Base-by-base conservation (phyloP, 1,284 basidiomycete species). In the Rhodotorula sp. region DNA sequence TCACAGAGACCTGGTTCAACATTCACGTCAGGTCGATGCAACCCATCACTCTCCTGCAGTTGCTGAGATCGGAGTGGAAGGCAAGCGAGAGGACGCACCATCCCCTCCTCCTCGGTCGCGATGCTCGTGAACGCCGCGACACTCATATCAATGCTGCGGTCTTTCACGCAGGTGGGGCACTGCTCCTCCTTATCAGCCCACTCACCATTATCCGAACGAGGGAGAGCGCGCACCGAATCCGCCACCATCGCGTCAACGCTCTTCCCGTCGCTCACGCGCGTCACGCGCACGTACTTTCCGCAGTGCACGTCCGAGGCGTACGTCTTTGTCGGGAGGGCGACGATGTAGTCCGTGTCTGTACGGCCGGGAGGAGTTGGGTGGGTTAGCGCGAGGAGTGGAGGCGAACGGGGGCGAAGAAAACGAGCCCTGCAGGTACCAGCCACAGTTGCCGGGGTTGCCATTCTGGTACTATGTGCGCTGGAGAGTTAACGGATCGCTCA, bases 231-330 rank as follows among this genome's bases (percentile, higher is more conserved):
- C 15, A 58, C 34, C 46, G 85, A 88, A 78, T 94, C 92, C n/a
- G 85, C 88, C 72, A 94, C 84, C 39, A 83, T 85, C 70, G 88
- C 91, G 6, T 81, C 84, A 70, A 90, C 86, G 29, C 80, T 81
- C 80, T 86, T 85, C 71, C 85, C 84, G 81, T 87, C 88, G 29
- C 44, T 41, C 29, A 50, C 41, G 19, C 69, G 59, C 19, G 69
- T 70, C n/a, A 70, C 50, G 34, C n/a, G 29, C n/a, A 71, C 54
- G 19, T 57, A 57, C 37, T 56, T 82, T 69, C 89, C 90, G 79
- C 92, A 95, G 76, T 88, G 84, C 22, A 81, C 54, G 19, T 89
- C 90, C 36, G 76, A 75, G 34, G 75, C 81, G 69, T 74, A 72
- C 37, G 61, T 68, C 53, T 60, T 53, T 36, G 68, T 61, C 27